Percentiles rank a stretch among this genome's conserved stretches.
These are phyloP conservation scores for Vicia sativa DNA, from an alignment of 306 rosid species.

Conservation along the genomic window DNA sequence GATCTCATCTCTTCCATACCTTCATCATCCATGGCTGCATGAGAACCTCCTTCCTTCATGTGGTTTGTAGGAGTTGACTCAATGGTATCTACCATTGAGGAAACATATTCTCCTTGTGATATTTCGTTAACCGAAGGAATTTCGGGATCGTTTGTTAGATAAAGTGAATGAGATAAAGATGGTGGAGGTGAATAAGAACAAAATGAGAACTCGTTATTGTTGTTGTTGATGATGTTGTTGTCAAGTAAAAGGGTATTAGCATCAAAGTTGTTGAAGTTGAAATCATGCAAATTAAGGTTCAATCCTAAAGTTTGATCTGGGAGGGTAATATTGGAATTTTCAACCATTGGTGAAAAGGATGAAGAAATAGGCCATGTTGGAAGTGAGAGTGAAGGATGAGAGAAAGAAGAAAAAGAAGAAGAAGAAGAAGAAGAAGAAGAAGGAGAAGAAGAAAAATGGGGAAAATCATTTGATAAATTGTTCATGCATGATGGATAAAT, in stretches of 20 bases:
- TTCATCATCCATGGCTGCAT: conserved; percentile 72
- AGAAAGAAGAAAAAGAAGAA: conserved; percentile 37
- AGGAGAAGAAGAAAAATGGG: conserved; percentile 12
- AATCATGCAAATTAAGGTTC: conserved; percentile 16
- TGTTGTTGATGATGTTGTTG: conserved; percentile 12
- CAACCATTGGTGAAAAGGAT: conserved; percentile 43
- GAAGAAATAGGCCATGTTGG: conserved; percentile 43
- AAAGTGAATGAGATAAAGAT: conserved; percentile 34
- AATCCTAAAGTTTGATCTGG: conserved; percentile 44
- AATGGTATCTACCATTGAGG: conserved; percentile 20
- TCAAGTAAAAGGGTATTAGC: conserved; percentile 45
- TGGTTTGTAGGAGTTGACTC: conserved; percentile 28
- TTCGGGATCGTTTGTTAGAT: conserved; percentile 47
- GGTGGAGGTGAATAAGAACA: conserved; percentile 36
- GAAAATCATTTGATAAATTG: conserved; percentile 40
- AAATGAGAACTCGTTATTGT: conserved; percentile 30
- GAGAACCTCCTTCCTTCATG: conserved; percentile 37
- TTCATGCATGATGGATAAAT: conserved; percentile 50
- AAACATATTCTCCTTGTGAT: conserved; percentile 45
- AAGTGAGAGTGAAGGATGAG: conserved; percentile 33
- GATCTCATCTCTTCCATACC: conserved; percentile 73
- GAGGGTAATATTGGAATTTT: conserved; percentile 51
- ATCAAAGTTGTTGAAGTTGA: conserved; percentile 42
- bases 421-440: conserved; percentile 38
- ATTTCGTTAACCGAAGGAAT: conserved; percentile 30